Conservation (phyloP, 495 filamentous ascomycete species). For the Talaromyces wortmannii region DNA sequence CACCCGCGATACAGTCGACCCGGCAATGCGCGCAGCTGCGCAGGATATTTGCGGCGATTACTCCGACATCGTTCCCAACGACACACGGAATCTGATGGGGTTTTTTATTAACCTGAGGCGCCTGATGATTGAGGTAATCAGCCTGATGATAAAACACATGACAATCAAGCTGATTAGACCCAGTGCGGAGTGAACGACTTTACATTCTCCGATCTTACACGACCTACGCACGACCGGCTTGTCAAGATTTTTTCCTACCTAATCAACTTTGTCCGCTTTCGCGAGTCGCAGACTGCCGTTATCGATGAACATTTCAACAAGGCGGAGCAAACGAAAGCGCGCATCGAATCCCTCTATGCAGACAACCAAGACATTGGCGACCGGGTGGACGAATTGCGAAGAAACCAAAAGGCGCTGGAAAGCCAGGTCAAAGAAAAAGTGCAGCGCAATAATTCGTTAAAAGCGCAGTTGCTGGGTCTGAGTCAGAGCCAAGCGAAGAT, state of each 20-base stretch:
- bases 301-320: conserved; percentile 93
- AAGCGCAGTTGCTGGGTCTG: conserved; percentile 68
- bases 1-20: conserved; percentile 84
- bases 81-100: conserved; percentile 87
- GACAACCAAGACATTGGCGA: conserved; percentile 84
- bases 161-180: conserved; percentile 4
- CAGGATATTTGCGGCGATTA: conserved; percentile 79
- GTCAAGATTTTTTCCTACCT: conserved; percentile 91
- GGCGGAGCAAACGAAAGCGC: conserved; percentile 72
- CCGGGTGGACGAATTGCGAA: conserved; percentile 72
- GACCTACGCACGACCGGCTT: conserved; percentile 79
- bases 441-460: conserved; percentile 76
- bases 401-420: conserved; percentile 69
- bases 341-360: conserved; percentile 76
- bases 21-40: conserved; percentile 83
- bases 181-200: conserved; percentile 89
- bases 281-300: conserved; percentile 75
- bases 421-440: conserved; percentile 73
- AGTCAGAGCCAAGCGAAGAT: conserved; percentile 71
- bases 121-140: conserved; percentile 61
- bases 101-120: conserved; percentile 77
- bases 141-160: neutral
- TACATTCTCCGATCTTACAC: conserved; percentile 81
- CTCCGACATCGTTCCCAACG: conserved; percentile 72
- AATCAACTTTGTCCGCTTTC: conserved; percentile 97